Evolutionary conservation across 73 alveolate genomes (phyloP), one percentile per base, ranked within the genome.

Genomic region (Loxodes magnus): DNA sequence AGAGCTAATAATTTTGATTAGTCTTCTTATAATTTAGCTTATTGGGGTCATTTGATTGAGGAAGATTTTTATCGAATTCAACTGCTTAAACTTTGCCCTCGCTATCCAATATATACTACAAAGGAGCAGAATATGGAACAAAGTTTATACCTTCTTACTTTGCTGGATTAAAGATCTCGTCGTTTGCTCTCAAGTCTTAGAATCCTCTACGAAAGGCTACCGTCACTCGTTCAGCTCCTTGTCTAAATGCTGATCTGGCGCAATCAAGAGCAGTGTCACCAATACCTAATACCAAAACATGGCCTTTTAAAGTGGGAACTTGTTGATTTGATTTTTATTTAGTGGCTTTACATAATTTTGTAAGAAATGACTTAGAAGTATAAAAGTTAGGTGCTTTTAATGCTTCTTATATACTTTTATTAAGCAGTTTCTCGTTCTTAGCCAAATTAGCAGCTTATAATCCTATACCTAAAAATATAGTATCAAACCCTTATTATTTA

Each of bases 181-280:
- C 85, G 35, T 67, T 67, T 35, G 85, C 85, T 56, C 85, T 67
- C 94, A 69, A 52, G 91, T 77, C 60, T 70, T 77, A 31, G 66
- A n/a, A n/a, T n/a, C n/a, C n/a, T n/a, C n/a, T n/a, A n/a, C n/a
- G n/a, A n/a, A n/a, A n/a, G n/a, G n/a, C 71, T 10, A 80, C 84
- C 16, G 84, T 62, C 16, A 81, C 88, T 61, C 84, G 50, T 25
- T 80, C 76, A 26, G 94, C 94, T 2, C 94, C 94, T 7, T n/a
- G n/a, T n/a, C n/a, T n/a, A n/a, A n/a, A n/a, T n/a, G n/a, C n/a
- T n/a, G n/a, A n/a, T n/a, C n/a, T n/a, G n/a, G n/a, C n/a, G n/a
- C n/a, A n/a, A n/a, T n/a, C n/a, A n/a, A n/a, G n/a, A 21, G 94
- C 94, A 33, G 88, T 81, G 31, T 80, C 88, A 48, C 94, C 94